Evolutionary conservation across 2,329 filamentous ascomycete genomes (phyloP), one percentile per base, ranked within the genome.

Genomic region (Pseudogymnoascus sp.): DNA sequence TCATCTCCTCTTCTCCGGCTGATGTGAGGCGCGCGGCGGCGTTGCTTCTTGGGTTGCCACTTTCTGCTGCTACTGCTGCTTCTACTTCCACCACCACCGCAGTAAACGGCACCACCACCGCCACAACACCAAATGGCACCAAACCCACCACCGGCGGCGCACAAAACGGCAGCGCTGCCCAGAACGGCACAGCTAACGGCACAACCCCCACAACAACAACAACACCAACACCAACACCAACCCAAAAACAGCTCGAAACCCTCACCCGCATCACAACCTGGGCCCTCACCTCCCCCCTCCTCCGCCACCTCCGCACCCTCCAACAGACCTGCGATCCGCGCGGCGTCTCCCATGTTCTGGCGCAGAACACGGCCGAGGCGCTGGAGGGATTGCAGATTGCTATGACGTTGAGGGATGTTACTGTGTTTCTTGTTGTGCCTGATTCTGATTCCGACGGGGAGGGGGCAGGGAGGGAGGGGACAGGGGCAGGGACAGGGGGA

Each of bases 401-500:
- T 63, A 93, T 93, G 90, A 93, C 90, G 3, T 74, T 95, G 67
- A 80, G 90, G 60, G 90, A 95, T 77, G 92, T 90, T 73, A 90
- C 88, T 3, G 83, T 90, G 69, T 92, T 88, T 71, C 78, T 91
- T 42, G 83, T 84, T 69, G 81, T 91, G 63, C 75, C 75, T 11
- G 44, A 64, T 61, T 6, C 23, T 26, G 23, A 26, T 26, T 26
- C 23, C 23, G 23, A 26, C 23, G 23, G 23, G 6, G 23, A 6
- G 23, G 62, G 75, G 47, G 68, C 67, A 2, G 23, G 6, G 6
- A 6, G 23, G 6, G 31, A n/a, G 6, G 21, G 3, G 15, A 42
- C 68, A 67, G 23, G 23, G 6, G 23, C 3, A 6, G 62, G 75
- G 47, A 68, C 67, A 2, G 23, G 6, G 6, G 23, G 23, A 26